phyloP scores from a whole-genome alignment of 768 basidiomycete species.

The Mycena haematopus region DNA sequence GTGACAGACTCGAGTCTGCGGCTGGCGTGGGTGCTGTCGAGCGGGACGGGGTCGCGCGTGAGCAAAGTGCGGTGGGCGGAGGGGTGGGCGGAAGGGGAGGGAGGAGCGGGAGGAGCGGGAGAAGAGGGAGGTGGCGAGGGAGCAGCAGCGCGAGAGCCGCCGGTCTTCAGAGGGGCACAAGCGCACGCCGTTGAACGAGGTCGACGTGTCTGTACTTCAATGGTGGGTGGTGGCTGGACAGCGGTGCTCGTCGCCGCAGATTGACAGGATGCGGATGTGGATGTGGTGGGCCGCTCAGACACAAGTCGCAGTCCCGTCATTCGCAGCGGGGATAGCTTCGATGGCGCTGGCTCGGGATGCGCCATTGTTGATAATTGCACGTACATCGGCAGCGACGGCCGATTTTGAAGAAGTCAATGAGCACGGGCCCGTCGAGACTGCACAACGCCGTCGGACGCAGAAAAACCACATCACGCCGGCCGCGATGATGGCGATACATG shows the following conservation, averaged over 20 bases:
- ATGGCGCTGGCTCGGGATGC: not conserved
- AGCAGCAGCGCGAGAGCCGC: no score
- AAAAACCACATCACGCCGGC: not conserved
- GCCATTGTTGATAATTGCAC: conserved; percentile 2
- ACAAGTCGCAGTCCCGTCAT: not conserved
- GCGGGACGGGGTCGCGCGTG: no score
- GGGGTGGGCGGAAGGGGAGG: no score
- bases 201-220: not conserved
- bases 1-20: no score
- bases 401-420: conserved; percentile 5
- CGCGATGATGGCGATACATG: not conserved
- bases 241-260: not conserved
- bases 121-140: no score
- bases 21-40: no score
- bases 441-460: not conserved
- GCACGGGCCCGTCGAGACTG: not conserved
- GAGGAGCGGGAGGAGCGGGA: no score
- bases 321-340: conserved; percentile 1
- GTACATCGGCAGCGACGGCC: not conserved
- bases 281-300: not conserved
- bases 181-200: no score
- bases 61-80: no score
- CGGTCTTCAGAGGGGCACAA: no score
- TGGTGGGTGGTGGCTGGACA: not conserved
- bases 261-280: not conserved